Evolutionary conservation across 2,329 filamentous ascomycete genomes (phyloP).

Genomic region (Fusarium equiseti): DNA sequence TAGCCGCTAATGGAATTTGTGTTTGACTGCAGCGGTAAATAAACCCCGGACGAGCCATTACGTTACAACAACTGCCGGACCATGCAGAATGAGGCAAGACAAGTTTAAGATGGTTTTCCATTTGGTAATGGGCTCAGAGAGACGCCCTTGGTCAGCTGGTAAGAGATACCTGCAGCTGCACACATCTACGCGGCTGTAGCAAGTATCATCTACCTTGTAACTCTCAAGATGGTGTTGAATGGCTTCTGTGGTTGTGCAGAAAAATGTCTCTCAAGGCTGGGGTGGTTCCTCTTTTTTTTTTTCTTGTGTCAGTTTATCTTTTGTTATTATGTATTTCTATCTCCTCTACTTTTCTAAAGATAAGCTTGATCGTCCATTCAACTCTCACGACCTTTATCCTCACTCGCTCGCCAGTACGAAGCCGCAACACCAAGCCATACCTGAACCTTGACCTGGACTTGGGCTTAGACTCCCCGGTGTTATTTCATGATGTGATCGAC

Average conservation of each 20-base stretch:
- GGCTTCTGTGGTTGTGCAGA: slow-evolving; percentile 30
- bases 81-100: slow-evolving; percentile 50
- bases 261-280: slow-evolving; percentile 35
- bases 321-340: slow-evolving; percentile 57
- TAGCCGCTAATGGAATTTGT: slow-evolving; percentile 34
- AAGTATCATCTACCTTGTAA: slow-evolving; percentile 27
- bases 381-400: slow-evolving; percentile 28
- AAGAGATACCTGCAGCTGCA: slow-evolving; percentile 17
- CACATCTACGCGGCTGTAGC: accelerated
- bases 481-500: slow-evolving; percentile 30
- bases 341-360: slow-evolving; percentile 49
- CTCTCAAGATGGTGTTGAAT: slow-evolving; percentile 32
- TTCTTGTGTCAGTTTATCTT: slow-evolving; percentile 41
- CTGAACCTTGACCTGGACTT: slow-evolving; percentile 11
- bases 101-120: slow-evolving; percentile 43
- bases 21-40: slow-evolving; percentile 33
- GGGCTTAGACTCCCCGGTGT: slow-evolving; percentile 3
- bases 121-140: slow-evolving; percentile 49
- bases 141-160: slow-evolving; percentile 40
- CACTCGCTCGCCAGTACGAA: slow-evolving; percentile 30
- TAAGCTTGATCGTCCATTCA: slow-evolving; percentile 47
- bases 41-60: slow-evolving; percentile 47
- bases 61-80: slow-evolving; percentile 49
- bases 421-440: slow-evolving; percentile 9
- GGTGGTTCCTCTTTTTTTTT: slow-evolving; percentile 38